A percentile compares a stretch with the other conserved stretches of the same genome.
Conservation (phyloP, 1,139 yeast species). For the Tardiomyces depauwii region DNA sequence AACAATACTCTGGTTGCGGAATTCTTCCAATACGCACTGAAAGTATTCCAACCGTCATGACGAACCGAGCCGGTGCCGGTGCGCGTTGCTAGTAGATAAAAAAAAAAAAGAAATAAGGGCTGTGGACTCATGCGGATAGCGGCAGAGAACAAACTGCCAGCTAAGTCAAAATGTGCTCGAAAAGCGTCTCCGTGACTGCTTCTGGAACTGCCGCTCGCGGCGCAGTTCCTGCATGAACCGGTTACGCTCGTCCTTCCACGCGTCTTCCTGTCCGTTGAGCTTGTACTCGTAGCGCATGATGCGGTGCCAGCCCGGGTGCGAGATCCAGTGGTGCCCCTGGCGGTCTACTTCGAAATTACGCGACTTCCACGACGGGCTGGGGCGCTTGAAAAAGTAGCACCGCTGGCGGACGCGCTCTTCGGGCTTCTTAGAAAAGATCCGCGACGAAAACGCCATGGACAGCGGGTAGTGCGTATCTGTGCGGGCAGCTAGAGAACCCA, state of each 20-base stretch:
- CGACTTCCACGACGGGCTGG: slow-evolving; percentile 14
- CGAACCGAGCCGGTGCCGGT: too few relatives aligned
- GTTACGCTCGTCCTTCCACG: slow-evolving; percentile 19
- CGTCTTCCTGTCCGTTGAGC: slow-evolving; percentile 13
- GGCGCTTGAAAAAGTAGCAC: slow-evolving; percentile 14
- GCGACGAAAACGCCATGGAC: too few relatives aligned
- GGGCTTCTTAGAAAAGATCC: slow-evolving; percentile 9
- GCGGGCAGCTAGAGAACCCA: not conserved
- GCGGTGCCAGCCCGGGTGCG: slow-evolving; percentile 19
- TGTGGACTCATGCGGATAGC: too few relatives aligned
- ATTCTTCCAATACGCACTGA: too few relatives aligned
- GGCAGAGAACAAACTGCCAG: too few relatives aligned
- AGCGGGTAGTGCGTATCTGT: not conserved
- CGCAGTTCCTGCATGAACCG: slow-evolving; percentile 16
- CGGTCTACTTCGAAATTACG: slow-evolving; percentile 8
- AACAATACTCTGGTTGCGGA: slow-evolving; percentile 3
- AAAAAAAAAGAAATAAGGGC: too few relatives aligned
- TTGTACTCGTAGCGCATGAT: slow-evolving; percentile 16
- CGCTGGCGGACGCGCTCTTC: slow-evolving; percentile 14
- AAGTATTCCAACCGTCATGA: too few relatives aligned
- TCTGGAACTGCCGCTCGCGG: slow-evolving; percentile 17
- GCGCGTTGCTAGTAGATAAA: too few relatives aligned
- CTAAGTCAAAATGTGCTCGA: not conserved
- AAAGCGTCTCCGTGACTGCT: slow-evolving; percentile 10
- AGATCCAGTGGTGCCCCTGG: slow-evolving; percentile 8